Base-by-base conservation (phyloP, 495 filamentous ascomycete species). In the Penicillium turbatum region DNA sequence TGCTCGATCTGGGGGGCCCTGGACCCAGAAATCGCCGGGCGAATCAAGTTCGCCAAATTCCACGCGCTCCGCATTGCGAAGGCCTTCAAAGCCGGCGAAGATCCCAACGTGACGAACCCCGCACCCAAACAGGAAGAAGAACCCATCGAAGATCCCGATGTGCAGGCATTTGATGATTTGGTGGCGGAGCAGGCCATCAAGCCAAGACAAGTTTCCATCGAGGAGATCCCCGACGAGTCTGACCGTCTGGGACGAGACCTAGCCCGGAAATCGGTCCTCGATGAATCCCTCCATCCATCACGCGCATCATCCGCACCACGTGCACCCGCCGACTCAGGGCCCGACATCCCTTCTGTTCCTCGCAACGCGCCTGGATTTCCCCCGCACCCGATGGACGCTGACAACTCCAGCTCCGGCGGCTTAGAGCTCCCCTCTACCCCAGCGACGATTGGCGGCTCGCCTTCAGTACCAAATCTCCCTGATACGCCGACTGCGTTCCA, bases 21-120 rank as follows among this genome's bases (percentile, higher is more conserved):
- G 26, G 89, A 96, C 44, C 65, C 78, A 12, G 93, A 98, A 63
- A 83, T 86, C 43, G 81, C 83, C 37, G 83, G 88, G 21, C 96
- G 95, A 73, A 88, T 91, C 68, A 96, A 92, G 66, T 99, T 87
- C 68, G 89, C 92, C 35, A 97, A 97, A 69, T 97, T 88, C 78
- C 95, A 99, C 67, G 90, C 93, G 12, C 68, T 92, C 11, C 83
- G 95, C 38, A 97, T 99, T 64, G 77, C 82, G 2, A 95, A 92
- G 72, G 95, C 92, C 2, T 80, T 95, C 57, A 92, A 88, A 68
- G 88, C 90, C 15, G 92, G 92, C 39, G 87, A 89, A 54, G 92
- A 99, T 65, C 92, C 93, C 5, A 99, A 99, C 66, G 82, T 83
- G 41, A 86, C 89, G 12, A 97, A 96, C 59, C 92, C 92, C 0